These are phyloP conservation scores for Cucumis melo DNA, from an alignment of 306 rosid species.

Conservation along the genomic window DNA sequence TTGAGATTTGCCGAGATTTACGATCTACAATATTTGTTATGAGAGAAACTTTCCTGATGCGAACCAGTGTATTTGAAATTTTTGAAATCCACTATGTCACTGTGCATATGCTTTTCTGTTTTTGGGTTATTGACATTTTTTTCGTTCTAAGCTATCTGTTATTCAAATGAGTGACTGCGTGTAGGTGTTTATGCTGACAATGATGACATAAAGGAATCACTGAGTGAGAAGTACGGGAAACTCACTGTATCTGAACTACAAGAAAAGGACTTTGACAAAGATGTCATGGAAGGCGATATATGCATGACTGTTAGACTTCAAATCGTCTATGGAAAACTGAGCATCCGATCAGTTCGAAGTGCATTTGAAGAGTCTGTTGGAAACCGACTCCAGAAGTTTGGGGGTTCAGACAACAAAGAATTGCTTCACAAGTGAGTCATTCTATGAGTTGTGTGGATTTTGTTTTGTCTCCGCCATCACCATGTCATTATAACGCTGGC, in stretches of 20 bases:
- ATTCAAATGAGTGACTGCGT: slow-evolving; percentile 1
- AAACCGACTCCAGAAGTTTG: slow-evolving; percentile 54
- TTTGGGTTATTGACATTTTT: not conserved
- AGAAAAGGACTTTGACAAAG: slow-evolving; percentile 44
- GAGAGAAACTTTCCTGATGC: not conserved
- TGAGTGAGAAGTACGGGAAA: slow-evolving; percentile 49
- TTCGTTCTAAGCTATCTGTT: not conserved
- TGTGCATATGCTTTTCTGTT: not conserved
- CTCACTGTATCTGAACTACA: slow-evolving; percentile 32
- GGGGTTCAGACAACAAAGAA: slow-evolving; percentile 55
- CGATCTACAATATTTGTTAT: not conserved
- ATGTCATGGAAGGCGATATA: slow-evolving; percentile 66
- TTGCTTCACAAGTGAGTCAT: slow-evolving; percentile 66
- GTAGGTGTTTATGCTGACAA: slow-evolving; percentile 77
- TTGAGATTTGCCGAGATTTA: not conserved
- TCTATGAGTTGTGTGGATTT: not conserved
- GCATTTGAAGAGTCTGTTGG: slow-evolving; percentile 92
- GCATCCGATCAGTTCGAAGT: slow-evolving; percentile 70
- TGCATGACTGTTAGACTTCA: slow-evolving; percentile 73
- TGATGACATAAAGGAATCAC: slow-evolving; percentile 32
- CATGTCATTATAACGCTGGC: not conserved
- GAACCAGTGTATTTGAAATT: not conserved
- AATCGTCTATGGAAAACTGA: slow-evolving; percentile 63
- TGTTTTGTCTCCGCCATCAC: too few species aligned
- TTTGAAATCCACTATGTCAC: not conserved